Evolutionary conservation across 371 early-diverging fungal genomes (phyloP).

Genomic region (Apophysomyces sp.): DNA sequence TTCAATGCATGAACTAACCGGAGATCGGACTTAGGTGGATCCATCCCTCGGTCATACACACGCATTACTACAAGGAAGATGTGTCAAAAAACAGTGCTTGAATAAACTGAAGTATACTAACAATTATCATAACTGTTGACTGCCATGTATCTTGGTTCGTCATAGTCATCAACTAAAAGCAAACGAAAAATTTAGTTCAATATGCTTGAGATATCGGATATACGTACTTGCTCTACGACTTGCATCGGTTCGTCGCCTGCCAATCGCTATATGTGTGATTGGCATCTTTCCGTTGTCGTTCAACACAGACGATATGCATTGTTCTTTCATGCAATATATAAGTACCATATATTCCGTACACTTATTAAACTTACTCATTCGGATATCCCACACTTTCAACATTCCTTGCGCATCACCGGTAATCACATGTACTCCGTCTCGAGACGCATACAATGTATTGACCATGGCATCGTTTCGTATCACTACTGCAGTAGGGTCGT

Average conservation of each 20-base stretch:
- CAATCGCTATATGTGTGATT: slow-evolving; percentile 76
- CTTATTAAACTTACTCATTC: slow-evolving; percentile 55
- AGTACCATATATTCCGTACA: not conserved
- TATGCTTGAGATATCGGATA: not conserved
- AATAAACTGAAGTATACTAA: slow-evolving; percentile 26
- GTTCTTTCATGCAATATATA: slow-evolving; percentile 19
- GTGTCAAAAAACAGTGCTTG: not conserved
- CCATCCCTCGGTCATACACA: slow-evolving; percentile 82
- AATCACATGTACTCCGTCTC: slow-evolving; percentile 73
- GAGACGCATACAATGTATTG: slow-evolving; percentile 73
- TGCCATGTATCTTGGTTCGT: slow-evolving; percentile 80
- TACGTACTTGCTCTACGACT: slow-evolving; percentile 45
- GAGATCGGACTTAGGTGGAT: slow-evolving; percentile 66
- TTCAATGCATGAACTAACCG: slow-evolving; percentile 73
- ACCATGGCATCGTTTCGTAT: slow-evolving; percentile 80
- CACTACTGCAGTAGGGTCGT: slow-evolving; percentile 27
- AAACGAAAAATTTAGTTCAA: not conserved
- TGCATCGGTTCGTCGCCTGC: slow-evolving; percentile 48
- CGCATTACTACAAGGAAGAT: slow-evolving; percentile 59
- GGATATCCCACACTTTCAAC: slow-evolving; percentile 84
- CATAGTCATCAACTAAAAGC: slow-evolving; percentile 57
- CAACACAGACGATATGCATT: slow-evolving; percentile 54
- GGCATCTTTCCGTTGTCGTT: slow-evolving; percentile 75
- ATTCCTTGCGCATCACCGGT: slow-evolving; percentile 80
- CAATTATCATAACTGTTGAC: slow-evolving; percentile 89